Evolutionary conservation across 768 basidiomycete genomes (phyloP), one percentile per base, ranked within the genome.

Genomic region (Kwoniella bestiolae): DNA sequence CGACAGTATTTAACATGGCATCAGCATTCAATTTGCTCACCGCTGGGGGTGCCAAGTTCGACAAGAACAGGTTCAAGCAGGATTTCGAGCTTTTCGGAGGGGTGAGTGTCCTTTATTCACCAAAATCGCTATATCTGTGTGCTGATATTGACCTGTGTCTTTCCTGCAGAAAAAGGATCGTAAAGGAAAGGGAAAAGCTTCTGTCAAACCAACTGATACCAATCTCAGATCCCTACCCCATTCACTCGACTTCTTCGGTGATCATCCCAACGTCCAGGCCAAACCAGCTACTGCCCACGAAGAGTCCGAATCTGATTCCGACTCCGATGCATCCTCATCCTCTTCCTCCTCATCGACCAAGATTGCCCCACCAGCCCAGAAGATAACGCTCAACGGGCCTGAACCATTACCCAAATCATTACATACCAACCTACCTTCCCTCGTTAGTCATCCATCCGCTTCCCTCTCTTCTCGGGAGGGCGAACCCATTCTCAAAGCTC

Each of bases 191-290:
- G 60, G 63, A 32, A 69, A 68, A 34, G 58, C 59, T 3, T 29
- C 50, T 2, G 34, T 56, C 5, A 49, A 51, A 34, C 6, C 46
- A 21, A 34, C n/a, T 11, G 32, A 55, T 9, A n/a, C 29, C 9
- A 0, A 53, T 6, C 18, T 41, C 23, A 66, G 49, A 2, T 35
- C 67, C 16, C 61, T 76, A 8, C 86, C 86, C 63, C 85, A 94
- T 14, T 49, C 93, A 90, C 85, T 97, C 6, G 92, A 98, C 79
- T 94, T 95, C 81, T 98, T 97, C 83, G 92, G 92, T 67, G 88
- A 90, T 2, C 85, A 87, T 67, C 86, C 67, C 21, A 45, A 60
- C 85, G 12, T 14, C 87, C 46, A 50, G 5, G 29, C 49, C 14
- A 61, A 59, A 88, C 87, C 68, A n/a, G 16, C 31, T 80, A 18